Percentiles rank a stretch among this genome's conserved stretches.
These are phyloP conservation scores for Angomonas ambiguus DNA, from an alignment of 208 protist genomes.

Conservation along the genomic window DNA sequence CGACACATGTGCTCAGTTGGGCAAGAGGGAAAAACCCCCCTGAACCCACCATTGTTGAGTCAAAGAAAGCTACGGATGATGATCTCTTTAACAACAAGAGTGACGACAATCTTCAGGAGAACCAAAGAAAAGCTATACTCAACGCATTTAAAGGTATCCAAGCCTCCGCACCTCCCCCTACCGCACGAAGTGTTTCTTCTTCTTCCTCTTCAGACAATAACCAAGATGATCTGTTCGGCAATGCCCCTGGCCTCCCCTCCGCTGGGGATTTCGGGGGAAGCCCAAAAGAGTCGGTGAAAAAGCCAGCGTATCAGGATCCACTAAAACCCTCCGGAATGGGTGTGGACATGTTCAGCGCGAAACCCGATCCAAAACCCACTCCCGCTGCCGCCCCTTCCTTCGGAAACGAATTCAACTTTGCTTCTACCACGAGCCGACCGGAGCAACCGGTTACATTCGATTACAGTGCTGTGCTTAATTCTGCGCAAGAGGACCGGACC, in stretches of 20 bases:
- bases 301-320: constrained; percentile 33
- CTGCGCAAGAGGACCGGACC: background rate
- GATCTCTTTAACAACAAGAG: constrained; percentile 39
- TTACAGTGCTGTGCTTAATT: background rate
- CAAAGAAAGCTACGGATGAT: constrained; percentile 21
- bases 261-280: constrained; percentile 52
- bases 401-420: constrained; percentile 19
- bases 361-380: background rate
- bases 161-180: constrained; percentile 21
- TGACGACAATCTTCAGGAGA: constrained; percentile 19
- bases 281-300: constrained; percentile 11
- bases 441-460: constrained; percentile 3
- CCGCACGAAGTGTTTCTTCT: constrained; percentile 23
- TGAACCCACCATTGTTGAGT: constrained; percentile 22
- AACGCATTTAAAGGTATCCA: constrained; percentile 31
- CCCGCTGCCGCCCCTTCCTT: background rate
- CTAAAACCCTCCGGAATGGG: constrained; percentile 35
- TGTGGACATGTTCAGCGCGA: constrained; percentile 54
- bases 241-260: constrained; percentile 36
- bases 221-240: constrained; percentile 41
- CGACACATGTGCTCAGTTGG: constrained; percentile 67
- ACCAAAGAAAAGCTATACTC: constrained; percentile 52
- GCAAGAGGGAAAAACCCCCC: constrained; percentile 77
- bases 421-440: constrained; percentile 9
- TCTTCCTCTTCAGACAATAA: constrained; percentile 38